Evolutionary conservation across 2,329 filamentous ascomycete genomes (phyloP).

Genomic region (Seiridium unicorne): DNA sequence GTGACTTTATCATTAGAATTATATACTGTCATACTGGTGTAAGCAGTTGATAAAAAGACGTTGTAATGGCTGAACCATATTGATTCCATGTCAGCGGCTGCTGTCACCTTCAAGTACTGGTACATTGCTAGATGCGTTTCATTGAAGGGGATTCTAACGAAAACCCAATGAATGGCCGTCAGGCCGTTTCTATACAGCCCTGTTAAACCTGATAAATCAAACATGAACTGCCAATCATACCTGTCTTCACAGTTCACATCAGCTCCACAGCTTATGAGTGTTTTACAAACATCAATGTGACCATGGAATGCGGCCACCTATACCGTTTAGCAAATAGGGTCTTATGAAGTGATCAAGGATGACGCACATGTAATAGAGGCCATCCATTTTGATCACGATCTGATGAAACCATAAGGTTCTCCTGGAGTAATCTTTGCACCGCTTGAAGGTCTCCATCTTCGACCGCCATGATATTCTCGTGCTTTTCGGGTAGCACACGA

Average conservation of each 20-base stretch:
- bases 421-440: not conserved
- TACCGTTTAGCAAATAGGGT: not conserved
- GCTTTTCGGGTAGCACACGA: not conserved
- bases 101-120: no score
- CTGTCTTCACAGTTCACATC: conserved; percentile 8
- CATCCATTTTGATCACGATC: not conserved
- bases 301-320: not conserved
- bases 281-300: conserved; percentile 10
- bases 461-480: not conserved
- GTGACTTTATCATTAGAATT: no score
- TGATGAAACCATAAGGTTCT: not conserved
- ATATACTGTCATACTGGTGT: no score
- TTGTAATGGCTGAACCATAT: no score
- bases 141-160: no score
- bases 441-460: not conserved
- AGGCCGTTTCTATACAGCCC: no score
- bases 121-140: no score
- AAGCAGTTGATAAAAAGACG: no score
- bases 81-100: no score
- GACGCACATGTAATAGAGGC: not conserved
- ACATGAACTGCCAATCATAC: not conserved
- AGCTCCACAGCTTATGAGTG: conserved; percentile 13
- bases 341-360: not conserved
- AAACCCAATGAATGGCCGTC: no score
- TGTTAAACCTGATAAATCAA: no score